Conservation (phyloP, 441 rosid genomes). For the Euphorbia corollata region DNA sequence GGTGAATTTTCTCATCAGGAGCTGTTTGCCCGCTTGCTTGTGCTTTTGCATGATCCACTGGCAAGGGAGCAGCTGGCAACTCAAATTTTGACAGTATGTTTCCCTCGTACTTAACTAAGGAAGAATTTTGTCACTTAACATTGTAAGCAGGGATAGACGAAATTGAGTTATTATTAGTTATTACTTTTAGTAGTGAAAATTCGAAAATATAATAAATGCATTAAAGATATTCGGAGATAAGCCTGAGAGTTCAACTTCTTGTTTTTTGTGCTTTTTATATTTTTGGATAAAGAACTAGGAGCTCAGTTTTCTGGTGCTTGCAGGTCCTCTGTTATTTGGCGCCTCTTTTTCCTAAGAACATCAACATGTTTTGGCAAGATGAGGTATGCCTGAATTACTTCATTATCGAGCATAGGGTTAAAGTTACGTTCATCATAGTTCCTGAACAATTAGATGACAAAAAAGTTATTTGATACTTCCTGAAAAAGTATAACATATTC, state of each 20-base stretch:
- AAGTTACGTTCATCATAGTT: conserved; percentile 9
- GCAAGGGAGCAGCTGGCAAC: conserved; percentile 83
- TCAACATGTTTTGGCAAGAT: conserved; percentile 92
- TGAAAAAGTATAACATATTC: neutral
- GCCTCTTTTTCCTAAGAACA: conserved; percentile 83
- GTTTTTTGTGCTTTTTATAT: conserved; percentile 6
- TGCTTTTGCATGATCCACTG: conserved; percentile 90
- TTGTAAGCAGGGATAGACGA: neutral
- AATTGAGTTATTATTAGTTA: neutral
- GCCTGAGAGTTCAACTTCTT: neutral
- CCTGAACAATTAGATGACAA: no score
- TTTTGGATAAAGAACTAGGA: neutral
- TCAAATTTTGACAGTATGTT: conserved; percentile 83
- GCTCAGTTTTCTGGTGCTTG: conserved; percentile 17
- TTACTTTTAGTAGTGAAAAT: neutral
- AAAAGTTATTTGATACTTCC: no score
- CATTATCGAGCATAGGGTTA: conserved; percentile 15
- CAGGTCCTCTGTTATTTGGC: conserved; percentile 92
- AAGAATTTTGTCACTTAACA: conserved; percentile 4
- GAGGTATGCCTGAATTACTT: conserved; percentile 58
- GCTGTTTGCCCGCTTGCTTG: conserved; percentile 86
- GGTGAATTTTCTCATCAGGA: conserved; percentile 44
- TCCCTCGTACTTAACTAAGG: conserved; percentile 17
- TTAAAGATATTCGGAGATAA: neutral
- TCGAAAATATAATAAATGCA: neutral